These are phyloP conservation scores for Cicer cuneatum DNA, from an alignment of 306 rosid species.

Conservation along the genomic window DNA sequence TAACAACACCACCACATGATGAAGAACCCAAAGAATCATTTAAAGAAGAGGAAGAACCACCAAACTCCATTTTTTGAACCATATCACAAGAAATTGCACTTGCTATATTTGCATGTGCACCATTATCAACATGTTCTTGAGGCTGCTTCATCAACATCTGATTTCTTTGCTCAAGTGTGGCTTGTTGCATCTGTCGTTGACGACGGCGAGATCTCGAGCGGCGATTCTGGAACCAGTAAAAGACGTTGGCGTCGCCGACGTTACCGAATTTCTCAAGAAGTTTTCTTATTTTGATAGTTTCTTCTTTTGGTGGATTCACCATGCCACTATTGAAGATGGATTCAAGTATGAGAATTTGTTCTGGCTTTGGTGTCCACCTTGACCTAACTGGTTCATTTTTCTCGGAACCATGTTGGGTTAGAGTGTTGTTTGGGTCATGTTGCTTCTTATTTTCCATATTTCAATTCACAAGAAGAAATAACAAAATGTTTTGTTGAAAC, in stretches of 20 bases:
- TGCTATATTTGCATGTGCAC: constrained; percentile 46
- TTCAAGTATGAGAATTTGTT: constrained; percentile 89
- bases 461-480: constrained; percentile 38
- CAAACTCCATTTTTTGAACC: constrained; percentile 35
- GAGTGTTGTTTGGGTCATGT: constrained; percentile 38
- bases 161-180: constrained; percentile 56
- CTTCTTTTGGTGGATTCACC: constrained; percentile 92
- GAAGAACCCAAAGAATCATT: constrained; percentile 49
- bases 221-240: constrained; percentile 98
- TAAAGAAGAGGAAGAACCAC: constrained; percentile 29
- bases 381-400: constrained; percentile 79
- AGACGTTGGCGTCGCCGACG: constrained; percentile 91
- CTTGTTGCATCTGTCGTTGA: constrained; percentile 85
- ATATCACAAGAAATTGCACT: constrained; percentile 32
- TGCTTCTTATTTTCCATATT: constrained; percentile 66
- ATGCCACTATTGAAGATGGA: constrained; percentile 98
- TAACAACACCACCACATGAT: constrained; percentile 40
- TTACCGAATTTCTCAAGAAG: constrained; percentile 86
- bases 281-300: constrained; percentile 77
- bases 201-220: constrained; percentile 96
- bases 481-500: constrained; percentile 34
- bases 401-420: constrained; percentile 54
- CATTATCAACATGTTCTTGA: constrained; percentile 30
- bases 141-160: constrained; percentile 16
- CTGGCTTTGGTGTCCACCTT: constrained; percentile 94